Evolutionary conservation across 805 yeast species (phyloP).

Genomic region (Ogataea degrootiae): DNA sequence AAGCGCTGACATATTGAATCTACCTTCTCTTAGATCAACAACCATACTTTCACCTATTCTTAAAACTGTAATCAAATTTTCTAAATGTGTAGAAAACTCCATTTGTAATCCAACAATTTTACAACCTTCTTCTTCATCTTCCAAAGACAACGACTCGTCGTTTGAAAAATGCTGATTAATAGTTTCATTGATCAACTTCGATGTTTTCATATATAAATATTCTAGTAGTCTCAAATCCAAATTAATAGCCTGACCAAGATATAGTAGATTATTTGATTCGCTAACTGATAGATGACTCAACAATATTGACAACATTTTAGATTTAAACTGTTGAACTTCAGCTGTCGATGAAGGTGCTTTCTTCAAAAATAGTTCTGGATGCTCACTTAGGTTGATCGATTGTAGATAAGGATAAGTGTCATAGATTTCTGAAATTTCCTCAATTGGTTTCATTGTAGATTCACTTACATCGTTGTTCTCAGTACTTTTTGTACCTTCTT

Average conservation of each 20-base stretch:
- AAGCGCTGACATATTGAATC: background rate
- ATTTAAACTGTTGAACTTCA: too few relatives aligned
- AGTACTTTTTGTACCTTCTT: background rate
- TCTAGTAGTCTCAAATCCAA: slow-evolving; percentile 24
- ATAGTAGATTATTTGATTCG: background rate
- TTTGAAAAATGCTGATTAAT: slow-evolving; percentile 23
- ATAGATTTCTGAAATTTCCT: too few relatives aligned
- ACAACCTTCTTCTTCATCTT: slow-evolving; percentile 24
- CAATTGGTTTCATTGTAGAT: too few relatives aligned
- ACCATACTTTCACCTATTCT: background rate
- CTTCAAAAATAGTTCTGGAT: too few relatives aligned
- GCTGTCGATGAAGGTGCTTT: too few relatives aligned
- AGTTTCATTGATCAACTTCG: slow-evolving; percentile 22
- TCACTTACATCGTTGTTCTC: background rate
- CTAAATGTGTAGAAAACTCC: slow-evolving; percentile 22
- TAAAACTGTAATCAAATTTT: slow-evolving; percentile 7
- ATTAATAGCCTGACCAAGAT: slow-evolving; percentile 14
- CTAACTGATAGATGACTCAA: too few relatives aligned
- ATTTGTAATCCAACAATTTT: slow-evolving; percentile 17
- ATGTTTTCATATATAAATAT: slow-evolving; percentile 19
- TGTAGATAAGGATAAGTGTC: too few relatives aligned
- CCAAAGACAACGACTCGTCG: slow-evolving; percentile 15
- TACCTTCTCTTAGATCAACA: background rate
- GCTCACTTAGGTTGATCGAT: too few relatives aligned
- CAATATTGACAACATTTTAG: too few relatives aligned